These are phyloP conservation scores for Parafenestella ontariensis DNA, from an alignment of 2,329 filamentous ascomycete species.

Conservation along the genomic window DNA sequence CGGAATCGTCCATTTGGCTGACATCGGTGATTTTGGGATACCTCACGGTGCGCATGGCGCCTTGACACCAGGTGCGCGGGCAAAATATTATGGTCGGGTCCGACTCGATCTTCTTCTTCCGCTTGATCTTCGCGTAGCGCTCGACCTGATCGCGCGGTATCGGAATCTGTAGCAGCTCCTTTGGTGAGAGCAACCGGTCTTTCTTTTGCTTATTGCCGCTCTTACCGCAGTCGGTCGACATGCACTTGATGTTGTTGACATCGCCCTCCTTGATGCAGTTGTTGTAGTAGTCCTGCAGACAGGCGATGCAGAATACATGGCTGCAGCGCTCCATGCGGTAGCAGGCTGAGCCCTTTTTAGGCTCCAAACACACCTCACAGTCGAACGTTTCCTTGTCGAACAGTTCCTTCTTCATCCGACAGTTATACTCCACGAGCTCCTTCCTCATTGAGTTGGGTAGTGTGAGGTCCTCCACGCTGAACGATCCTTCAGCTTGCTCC, in stretches of 20 bases:
- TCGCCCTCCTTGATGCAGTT: slow-evolving; percentile 87
- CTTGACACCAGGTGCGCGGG: slow-evolving; percentile 90
- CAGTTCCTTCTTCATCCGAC: slow-evolving; percentile 72
- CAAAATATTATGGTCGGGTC: slow-evolving; percentile 94
- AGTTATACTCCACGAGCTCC: slow-evolving; percentile 78
- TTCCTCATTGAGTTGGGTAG: slow-evolving; percentile 65
- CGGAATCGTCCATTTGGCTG: slow-evolving; percentile 47
- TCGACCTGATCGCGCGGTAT: slow-evolving; percentile 71
- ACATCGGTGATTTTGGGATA: slow-evolving; percentile 57
- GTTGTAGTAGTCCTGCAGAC: slow-evolving; percentile 88
- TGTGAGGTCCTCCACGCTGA: slow-evolving; percentile 58
- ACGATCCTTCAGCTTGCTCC: slow-evolving; percentile 63
- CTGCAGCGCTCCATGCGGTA: slow-evolving; percentile 83
- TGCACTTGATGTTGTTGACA: slow-evolving; percentile 78
- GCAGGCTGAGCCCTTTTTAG: slow-evolving; percentile 84
- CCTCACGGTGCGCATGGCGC: slow-evolving; percentile 71
- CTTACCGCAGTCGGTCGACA: slow-evolving; percentile 76
- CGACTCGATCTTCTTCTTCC: slow-evolving; percentile 89
- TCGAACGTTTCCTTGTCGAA: slow-evolving; percentile 88
- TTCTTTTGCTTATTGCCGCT: slow-evolving; percentile 39
- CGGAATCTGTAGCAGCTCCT: slow-evolving; percentile 71
- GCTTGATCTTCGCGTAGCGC: slow-evolving; percentile 87
- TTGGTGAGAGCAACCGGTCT: slow-evolving; percentile 76
- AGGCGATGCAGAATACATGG: slow-evolving; percentile 91
- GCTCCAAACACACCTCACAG: slow-evolving; percentile 88